These are phyloP conservation scores for Penicillium mononematosum DNA, from an alignment of 495 filamentous ascomycete genomes.

Conservation along the genomic window DNA sequence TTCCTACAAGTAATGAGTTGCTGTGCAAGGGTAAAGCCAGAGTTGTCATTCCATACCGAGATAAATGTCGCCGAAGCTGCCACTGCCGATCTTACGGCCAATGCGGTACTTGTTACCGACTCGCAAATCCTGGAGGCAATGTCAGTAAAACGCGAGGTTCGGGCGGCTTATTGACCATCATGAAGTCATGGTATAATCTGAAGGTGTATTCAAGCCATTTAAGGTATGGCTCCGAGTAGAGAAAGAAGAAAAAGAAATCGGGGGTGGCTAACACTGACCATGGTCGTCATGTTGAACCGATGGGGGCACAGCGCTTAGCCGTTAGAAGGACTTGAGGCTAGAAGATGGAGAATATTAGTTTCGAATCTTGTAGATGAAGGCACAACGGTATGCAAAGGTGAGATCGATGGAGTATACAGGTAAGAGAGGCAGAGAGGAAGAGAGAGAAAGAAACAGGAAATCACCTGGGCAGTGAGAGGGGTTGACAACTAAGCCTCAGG, in stretches of 20 bases:
- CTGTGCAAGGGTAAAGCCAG: neutral
- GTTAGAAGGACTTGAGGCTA: slow-evolving; percentile 22
- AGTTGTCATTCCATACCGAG: slow-evolving; percentile 58
- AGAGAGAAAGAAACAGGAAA: slow-evolving; percentile 3
- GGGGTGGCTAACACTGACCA: slow-evolving; percentile 38
- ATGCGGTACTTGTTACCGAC: slow-evolving; percentile 99
- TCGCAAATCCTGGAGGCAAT: slow-evolving; percentile 76
- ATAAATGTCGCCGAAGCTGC: slow-evolving; percentile 99
- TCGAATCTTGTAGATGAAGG: slow-evolving; percentile 8
- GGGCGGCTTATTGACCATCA: neutral
- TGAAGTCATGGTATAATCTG: neutral
- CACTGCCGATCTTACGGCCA: slow-evolving; percentile 98
- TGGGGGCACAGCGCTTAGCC: slow-evolving; percentile 42
- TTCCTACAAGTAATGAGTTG: slow-evolving; percentile 53
- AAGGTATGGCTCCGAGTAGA: neutral
- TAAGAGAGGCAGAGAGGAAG: neutral
- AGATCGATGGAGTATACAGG: neutral
- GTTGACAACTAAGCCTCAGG: slow-evolving; percentile 13
- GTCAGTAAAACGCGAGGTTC: slow-evolving; percentile 16
- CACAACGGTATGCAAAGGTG: neutral
- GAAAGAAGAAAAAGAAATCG: neutral
- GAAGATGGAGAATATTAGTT: neutral
- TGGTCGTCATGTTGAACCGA: slow-evolving; percentile 49
- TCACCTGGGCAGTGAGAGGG: neutral
- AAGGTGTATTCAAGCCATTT: neutral